Evolutionary conservation across 352 stramenopile genomes (phyloP).

Genomic region (Phytophthora sansomeana): DNA sequence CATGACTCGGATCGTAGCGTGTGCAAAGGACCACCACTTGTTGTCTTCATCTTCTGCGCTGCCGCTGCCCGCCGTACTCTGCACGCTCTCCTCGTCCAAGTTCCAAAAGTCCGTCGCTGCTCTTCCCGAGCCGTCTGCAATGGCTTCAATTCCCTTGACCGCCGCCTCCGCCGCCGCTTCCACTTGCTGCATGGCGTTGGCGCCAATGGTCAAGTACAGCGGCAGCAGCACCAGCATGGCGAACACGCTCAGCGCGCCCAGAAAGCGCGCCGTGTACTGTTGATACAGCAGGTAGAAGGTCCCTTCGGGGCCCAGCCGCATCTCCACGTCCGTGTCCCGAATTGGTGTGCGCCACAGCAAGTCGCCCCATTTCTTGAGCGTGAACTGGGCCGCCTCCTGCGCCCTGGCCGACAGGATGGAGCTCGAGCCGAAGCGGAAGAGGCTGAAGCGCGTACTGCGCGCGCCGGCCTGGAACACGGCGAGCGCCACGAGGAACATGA

Average conservation of each 20-base stretch:
- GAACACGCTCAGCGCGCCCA: conserved; percentile 68
- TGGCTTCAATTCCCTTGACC: conserved; percentile 34
- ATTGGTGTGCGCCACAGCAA: conserved; percentile 81
- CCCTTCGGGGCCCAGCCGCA: conserved; percentile 70
- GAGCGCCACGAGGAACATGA: conserved; percentile 73
- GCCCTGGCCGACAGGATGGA: conserved; percentile 48
- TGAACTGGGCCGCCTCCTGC: conserved; percentile 53
- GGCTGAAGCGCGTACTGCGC: conserved; percentile 72
- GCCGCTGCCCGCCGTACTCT: conserved; percentile 7
- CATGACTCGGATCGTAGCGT: conserved; percentile 83
- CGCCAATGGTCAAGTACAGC: conserved; percentile 71
- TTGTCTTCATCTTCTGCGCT: conserved; percentile 38
- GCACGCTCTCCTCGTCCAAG: conserved; percentile 11
- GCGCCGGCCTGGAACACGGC: conserved; percentile 73
- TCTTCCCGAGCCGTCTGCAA: conserved; percentile 25
- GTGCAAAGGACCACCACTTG: conserved; percentile 80
- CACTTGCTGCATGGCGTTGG: conserved; percentile 42
- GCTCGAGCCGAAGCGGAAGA: conserved; percentile 73
- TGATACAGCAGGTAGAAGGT: conserved; percentile 90
- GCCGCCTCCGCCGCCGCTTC: conserved; percentile 36
- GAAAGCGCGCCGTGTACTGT: conserved; percentile 73
- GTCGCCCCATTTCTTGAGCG: conserved; percentile 66
- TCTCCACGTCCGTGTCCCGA: conserved; percentile 70
- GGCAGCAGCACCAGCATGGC: conserved; percentile 77
- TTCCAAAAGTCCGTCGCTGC: conserved; percentile 17